A percentile compares a stretch with the other conserved stretches of the same genome.
phyloP scores from a whole-genome alignment of 805 yeast species.

The Candida dajiaensis region DNA sequence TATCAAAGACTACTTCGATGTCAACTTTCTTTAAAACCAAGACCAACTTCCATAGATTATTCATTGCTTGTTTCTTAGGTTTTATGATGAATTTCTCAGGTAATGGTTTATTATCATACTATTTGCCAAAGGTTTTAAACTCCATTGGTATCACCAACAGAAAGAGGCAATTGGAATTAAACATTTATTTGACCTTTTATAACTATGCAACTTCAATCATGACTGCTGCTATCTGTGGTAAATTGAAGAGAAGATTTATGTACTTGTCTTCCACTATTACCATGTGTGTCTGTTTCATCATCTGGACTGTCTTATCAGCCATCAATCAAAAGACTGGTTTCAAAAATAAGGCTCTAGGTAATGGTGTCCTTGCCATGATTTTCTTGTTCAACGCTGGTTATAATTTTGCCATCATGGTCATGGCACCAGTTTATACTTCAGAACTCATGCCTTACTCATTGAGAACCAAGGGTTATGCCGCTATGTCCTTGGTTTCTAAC shows the following conservation, averaged over 20 bases:
- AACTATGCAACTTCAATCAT: conserved; percentile 32
- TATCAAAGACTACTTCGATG: conserved; percentile 29
- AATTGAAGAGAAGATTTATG: conserved; percentile 30
- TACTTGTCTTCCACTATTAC: conserved; percentile 30
- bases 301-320: conserved; percentile 44
- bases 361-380: conserved; percentile 46
- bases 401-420: conserved; percentile 37
- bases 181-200: conserved; percentile 45
- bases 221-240: conserved; percentile 26
- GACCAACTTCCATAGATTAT: conserved; percentile 37
- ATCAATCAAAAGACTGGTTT: conserved; percentile 36
- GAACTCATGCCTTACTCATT: conserved; percentile 32
- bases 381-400: conserved; percentile 40
- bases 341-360: conserved; percentile 33
- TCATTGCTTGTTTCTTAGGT: conserved; percentile 29
- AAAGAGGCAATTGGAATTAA: conserved; percentile 39
- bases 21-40: conserved; percentile 32
- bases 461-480: conserved; percentile 26
- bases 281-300: conserved; percentile 33
- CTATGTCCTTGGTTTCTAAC: background rate
- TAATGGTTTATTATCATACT: conserved; percentile 47
- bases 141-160: conserved; percentile 49
- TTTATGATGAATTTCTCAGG: conserved; percentile 42
- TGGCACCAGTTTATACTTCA: conserved; percentile 39
- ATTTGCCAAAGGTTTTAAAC: conserved; percentile 41